Conservation (phyloP, 306 rosid species). For the Casuarina cunninghamiana region DNA sequence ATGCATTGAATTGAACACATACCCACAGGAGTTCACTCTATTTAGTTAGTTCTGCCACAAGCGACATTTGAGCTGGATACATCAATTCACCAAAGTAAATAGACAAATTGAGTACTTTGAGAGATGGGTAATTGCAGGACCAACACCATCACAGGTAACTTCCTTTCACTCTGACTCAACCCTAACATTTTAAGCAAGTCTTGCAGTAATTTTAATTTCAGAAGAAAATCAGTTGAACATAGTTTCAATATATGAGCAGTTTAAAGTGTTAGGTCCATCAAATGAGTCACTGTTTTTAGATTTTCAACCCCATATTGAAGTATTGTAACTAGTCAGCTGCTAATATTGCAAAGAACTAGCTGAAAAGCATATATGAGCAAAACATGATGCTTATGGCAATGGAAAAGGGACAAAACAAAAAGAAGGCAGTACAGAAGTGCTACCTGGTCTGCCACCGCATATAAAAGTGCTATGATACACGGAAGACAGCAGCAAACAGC, state of each 20-base stretch:
- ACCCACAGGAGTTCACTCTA: not conserved
- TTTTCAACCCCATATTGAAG: slow-evolving; percentile 3
- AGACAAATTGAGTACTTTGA: not conserved
- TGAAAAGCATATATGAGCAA: slow-evolving; percentile 10
- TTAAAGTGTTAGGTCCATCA: not conserved
- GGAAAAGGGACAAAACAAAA: slow-evolving; percentile 14
- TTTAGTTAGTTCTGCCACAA: not conserved
- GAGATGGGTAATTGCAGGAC: not conserved
- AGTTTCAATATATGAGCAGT: not conserved
- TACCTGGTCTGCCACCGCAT: slow-evolving; percentile 98
- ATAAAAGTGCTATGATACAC: slow-evolving; percentile 81
- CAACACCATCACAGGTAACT: slow-evolving; percentile 6
- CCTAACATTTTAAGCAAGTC: not conserved
- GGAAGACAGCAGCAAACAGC: slow-evolving; percentile 99
- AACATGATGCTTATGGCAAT: not conserved
- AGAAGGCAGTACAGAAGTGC: slow-evolving; percentile 18
- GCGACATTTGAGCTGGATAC: not conserved
- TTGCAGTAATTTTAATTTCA: not conserved
- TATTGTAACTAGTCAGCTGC: not conserved
- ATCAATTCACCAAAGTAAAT: not conserved
- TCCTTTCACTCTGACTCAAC: not conserved
- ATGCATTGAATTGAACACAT: not conserved
- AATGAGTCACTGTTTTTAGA: not conserved
- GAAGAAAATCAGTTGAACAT: not conserved
- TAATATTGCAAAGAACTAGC: not conserved